A percentile compares a stretch with the other conserved stretches of the same genome.
Conservation (phyloP, 2,329 filamentous ascomycete species). For the Colletotrichum coccodes region DNA sequence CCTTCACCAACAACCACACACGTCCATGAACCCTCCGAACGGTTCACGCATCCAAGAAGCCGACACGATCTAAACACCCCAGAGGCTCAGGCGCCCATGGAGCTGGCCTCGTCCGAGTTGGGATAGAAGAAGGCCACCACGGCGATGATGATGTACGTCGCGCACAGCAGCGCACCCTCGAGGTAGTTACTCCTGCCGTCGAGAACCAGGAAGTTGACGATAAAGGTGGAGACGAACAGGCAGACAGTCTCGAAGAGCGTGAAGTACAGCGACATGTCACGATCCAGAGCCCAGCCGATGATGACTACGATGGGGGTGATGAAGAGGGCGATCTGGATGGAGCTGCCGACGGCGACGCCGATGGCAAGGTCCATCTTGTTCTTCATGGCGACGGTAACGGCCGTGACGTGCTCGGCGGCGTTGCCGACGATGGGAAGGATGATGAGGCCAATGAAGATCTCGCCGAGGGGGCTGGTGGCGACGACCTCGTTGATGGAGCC, state of each 20-base stretch:
- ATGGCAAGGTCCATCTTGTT: slow-evolving; percentile 83
- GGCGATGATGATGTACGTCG: slow-evolving; percentile 75
- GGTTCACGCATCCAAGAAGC: background rate
- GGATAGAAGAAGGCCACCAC: slow-evolving; percentile 76
- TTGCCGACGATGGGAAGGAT: slow-evolving; percentile 80
- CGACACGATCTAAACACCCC: background rate
- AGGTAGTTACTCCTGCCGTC: slow-evolving; percentile 90
- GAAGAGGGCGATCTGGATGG: slow-evolving; percentile 78
- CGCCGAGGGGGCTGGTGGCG: slow-evolving; percentile 63
- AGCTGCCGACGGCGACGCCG: slow-evolving; percentile 76
- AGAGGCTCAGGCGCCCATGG: slow-evolving; percentile 32
- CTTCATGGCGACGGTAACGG: slow-evolving; percentile 76
- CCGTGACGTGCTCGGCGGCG: slow-evolving; percentile 78
- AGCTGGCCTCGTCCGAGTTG: slow-evolving; percentile 56
- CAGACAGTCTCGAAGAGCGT: slow-evolving; percentile 90
- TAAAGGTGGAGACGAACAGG: slow-evolving; percentile 84
- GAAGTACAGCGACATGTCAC: slow-evolving; percentile 84
- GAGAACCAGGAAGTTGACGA: slow-evolving; percentile 88
- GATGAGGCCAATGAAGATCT: slow-evolving; percentile 78
- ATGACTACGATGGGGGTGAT: slow-evolving; percentile 77
- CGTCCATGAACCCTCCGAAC: background rate
- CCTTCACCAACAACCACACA: slow-evolving; percentile 11
- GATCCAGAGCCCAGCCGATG: slow-evolving; percentile 75
- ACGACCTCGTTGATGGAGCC: slow-evolving; percentile 74
- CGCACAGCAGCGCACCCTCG: slow-evolving; percentile 77